Evolutionary conservation across 106 monocot species (phyloP), one percentile per base, ranked within the genome.

Genomic region (Alisma plantagoaquatica): DNA sequence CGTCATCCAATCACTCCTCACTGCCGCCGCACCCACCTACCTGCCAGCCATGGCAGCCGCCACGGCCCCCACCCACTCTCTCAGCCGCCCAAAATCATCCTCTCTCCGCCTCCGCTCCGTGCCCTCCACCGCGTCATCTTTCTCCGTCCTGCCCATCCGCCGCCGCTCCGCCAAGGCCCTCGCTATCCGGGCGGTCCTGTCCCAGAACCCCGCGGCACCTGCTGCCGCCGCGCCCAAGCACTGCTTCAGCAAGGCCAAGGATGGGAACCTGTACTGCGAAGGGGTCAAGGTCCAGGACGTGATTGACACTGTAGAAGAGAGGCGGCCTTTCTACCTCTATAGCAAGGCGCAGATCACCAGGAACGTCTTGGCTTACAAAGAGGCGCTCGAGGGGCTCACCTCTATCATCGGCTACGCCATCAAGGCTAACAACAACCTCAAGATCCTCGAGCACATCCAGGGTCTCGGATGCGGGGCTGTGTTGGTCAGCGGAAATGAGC

Each of bases 381-480:
- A 66, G 55, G 88, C 96, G 6, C 79, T 96, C 33, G 73, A 84
- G 43, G 96, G 89, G 5, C 23, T 96, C 56, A 43, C 57, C 2
- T 77, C 88, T 14, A 62, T 96, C 31, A 64, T 96, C 4, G 96
- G 88, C 16, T 96, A 96, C 53, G 96, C 96, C 19, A 64, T 96
- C 28, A 96, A 96, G 75, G 96, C 96, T 11, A 96, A 96, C 65
- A 96, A 96, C 44, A 96, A 96, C 51, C 67, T 84, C 28, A 84
- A 81, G 71, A 69, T 96, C 23, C 59, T 96, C 49, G 64, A 96
- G 81, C 88, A 84, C 56, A 52, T 96, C 33, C 35, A 65, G 43
- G 60, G 19, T 29, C 66, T 96, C n/a, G 96, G 96, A 1, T 76
- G 75, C 15, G 96, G 96, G 1, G 96, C 88, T 0, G 94, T 96